phyloP scores from a whole-genome alignment of 257 asterid species.

The Fraxinus excelsior region DNA sequence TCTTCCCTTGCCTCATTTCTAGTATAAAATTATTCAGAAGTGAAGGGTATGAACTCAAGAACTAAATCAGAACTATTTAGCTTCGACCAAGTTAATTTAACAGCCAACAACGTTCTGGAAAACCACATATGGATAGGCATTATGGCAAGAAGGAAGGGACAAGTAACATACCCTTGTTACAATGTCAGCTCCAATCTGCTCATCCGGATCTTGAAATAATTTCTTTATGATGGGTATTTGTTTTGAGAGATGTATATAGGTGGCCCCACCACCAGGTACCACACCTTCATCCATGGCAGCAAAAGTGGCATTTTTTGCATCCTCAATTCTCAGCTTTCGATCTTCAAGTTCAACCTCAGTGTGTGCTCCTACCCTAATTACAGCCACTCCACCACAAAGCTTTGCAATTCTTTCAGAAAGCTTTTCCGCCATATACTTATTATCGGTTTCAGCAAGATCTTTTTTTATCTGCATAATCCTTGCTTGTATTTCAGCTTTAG shows the following conservation, averaged over 20 bases:
- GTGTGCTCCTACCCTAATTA: constrained; percentile 93
- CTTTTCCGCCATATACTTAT: constrained; percentile 60
- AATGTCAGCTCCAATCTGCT: constrained; percentile 89
- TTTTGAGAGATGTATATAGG: constrained; percentile 80
- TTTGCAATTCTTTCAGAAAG: constrained; percentile 87
- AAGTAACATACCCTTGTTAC: constrained; percentile 60
- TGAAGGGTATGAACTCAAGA: neutral
- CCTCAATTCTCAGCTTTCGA: constrained; percentile 85
- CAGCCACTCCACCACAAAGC: constrained; percentile 86
- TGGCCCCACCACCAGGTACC: constrained; percentile 98
- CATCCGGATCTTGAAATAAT: constrained; percentile 66
- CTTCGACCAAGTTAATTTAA: neutral
- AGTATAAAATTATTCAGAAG: too few species aligned
- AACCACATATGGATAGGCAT: neutral
- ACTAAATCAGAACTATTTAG: neutral
- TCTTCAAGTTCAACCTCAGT: constrained; percentile 94
- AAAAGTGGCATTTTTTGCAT: constrained; percentile 88
- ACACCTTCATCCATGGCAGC: constrained; percentile 97
- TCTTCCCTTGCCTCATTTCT: neutral
- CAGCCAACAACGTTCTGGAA: neutral
- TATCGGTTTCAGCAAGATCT: constrained; percentile 83
- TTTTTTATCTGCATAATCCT: constrained; percentile 89
- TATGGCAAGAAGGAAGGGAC: constrained; percentile 1
- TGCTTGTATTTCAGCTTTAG: constrained; percentile 90
- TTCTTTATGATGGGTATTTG: constrained; percentile 62